A percentile compares a stretch with the other conserved stretches of the same genome.
phyloP scores from a whole-genome alignment of 495 filamentous ascomycete species.

The Astrocystis sublimbata region DNA sequence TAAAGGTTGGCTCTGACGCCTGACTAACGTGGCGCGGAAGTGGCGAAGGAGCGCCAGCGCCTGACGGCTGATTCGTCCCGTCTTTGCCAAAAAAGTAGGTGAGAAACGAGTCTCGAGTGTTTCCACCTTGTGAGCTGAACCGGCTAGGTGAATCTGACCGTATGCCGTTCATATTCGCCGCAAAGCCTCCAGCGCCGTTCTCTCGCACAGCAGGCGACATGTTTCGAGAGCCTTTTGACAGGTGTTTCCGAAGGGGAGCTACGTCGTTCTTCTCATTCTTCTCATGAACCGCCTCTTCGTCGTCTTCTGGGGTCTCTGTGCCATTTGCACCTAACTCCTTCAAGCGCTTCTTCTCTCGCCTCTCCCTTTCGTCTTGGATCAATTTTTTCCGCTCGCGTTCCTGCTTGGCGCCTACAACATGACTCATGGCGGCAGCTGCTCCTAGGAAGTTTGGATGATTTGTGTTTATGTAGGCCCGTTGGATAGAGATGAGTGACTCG shows the following conservation, averaged over 20 bases:
- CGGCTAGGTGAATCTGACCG: slow-evolving; percentile 64
- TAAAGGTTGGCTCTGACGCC: slow-evolving; percentile 74
- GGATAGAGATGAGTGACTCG: slow-evolving; percentile 93
- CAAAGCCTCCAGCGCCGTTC: slow-evolving; percentile 58
- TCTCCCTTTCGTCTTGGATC: slow-evolving; percentile 77
- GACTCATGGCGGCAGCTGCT: slow-evolving; percentile 95
- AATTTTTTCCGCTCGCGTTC: slow-evolving; percentile 84
- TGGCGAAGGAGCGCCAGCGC: slow-evolving; percentile 39
- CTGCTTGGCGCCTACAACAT: slow-evolving; percentile 89
- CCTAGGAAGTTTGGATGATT: slow-evolving; percentile 99
- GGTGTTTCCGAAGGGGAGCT: slow-evolving; percentile 39
- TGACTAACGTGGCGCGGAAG: slow-evolving; percentile 69
- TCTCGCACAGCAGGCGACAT: slow-evolving; percentile 80
- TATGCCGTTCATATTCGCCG: slow-evolving; percentile 66
- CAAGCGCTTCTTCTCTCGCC: slow-evolving; percentile 75
- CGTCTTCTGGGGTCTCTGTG: slow-evolving; percentile 67
- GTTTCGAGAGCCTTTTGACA: slow-evolving; percentile 65
- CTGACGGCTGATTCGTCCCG: slow-evolving; percentile 53
- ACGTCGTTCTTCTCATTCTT: slow-evolving; percentile 59
- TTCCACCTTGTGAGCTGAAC: slow-evolving; percentile 53
- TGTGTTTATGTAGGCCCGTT: slow-evolving; percentile 98
- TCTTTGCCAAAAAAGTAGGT: slow-evolving; percentile 99
- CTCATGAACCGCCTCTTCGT: slow-evolving; percentile 65
- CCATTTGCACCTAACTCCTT: slow-evolving; percentile 85
- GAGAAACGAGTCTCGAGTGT: slow-evolving; percentile 80